A percentile compares a stretch with the other conserved stretches of the same genome.
These are phyloP conservation scores for Naganishia antarctica DNA, from an alignment of 768 basidiomycete species.

Conservation along the genomic window DNA sequence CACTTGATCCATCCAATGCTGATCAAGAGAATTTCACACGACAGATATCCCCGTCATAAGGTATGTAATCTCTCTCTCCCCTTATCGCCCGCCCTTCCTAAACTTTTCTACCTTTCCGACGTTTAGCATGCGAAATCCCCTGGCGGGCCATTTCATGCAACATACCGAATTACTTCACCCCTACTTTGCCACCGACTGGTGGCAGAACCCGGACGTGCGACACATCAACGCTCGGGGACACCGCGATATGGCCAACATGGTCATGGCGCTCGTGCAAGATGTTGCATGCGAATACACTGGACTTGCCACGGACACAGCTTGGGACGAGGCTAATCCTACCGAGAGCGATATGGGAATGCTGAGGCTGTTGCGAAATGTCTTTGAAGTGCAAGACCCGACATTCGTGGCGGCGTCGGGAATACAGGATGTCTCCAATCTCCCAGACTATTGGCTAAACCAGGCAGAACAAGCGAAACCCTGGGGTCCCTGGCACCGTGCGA, in stretches of 20 bases:
- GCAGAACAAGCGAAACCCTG: slow-evolving; percentile 25
- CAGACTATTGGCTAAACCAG: slow-evolving; percentile 17
- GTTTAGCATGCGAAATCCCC: slow-evolving; percentile 40
- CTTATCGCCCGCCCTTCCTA: not conserved
- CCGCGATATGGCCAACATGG: slow-evolving; percentile 42
- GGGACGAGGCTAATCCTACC: not conserved
- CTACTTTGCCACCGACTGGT: slow-evolving; percentile 45
- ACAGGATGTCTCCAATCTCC: not conserved
- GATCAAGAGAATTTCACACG: not conserved
- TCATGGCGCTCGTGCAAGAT: slow-evolving; percentile 40
- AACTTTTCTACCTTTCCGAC: not conserved
- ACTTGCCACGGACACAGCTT: not conserved
- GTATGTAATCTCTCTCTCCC: slow-evolving; percentile 20
- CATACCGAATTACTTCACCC: slow-evolving; percentile 43
- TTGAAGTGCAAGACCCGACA: not conserved
- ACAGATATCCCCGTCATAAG: slow-evolving; percentile 46
- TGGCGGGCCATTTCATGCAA: slow-evolving; percentile 43
- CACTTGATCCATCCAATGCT: not conserved
- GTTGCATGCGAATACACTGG: slow-evolving; percentile 37
- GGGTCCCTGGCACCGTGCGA: slow-evolving; percentile 23
- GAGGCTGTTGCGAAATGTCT: not conserved
- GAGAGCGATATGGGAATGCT: not conserved
- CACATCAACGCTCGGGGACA: slow-evolving; percentile 45
- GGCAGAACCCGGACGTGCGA: slow-evolving; percentile 46
- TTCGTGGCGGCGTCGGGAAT: not conserved